Evolutionary conservation across 352 stramenopile genomes (phyloP), one percentile per base, ranked within the genome.

Genomic region (Bremia lactucae): DNA sequence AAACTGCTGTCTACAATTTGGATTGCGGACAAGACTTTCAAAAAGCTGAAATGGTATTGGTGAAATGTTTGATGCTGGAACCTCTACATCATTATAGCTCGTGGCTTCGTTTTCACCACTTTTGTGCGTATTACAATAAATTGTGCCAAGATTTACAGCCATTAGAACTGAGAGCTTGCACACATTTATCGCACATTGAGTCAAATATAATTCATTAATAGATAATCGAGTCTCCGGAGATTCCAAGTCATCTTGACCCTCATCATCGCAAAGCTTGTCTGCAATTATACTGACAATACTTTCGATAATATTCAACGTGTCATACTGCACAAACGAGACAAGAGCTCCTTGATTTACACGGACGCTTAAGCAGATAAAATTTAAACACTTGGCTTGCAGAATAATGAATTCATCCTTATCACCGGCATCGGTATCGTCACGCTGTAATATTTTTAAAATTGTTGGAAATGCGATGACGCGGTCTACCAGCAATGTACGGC

Each of bases 101-200:
- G 3, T 22, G 0, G 7, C 14, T 19, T 57, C 46, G 20, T 62
- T 57, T n/a, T 65, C 49, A 14, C 36, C 43, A 19, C 40, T 36
- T 31, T 63, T 54, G 23, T 49, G 42, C 1, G 55, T 46, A 1
- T 62, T 68, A 28, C 85, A 81, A 21, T 70, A 87, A 35, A 84
- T 67, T 0, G 70, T 72, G 13, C 72, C 65, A 42, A 90, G 63
- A 42, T 85, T 78, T 7, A 87, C 18, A 11, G 77, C 70, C 15
- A 61, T 80, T 41, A 68, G 72, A 47, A 86, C 75, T 15, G 52
- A 53, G 1, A 78, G 36, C 9, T 71, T 69, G 19, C 79, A 65
- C 26, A 84, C 2, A 41, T 85, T 74, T 6, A 84, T 34, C 19
- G 68, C 59, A 33, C 74, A 85, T 20, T 90, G 72, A 4, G 72